Evolutionary conservation across 2,329 filamentous ascomycete genomes (phyloP), one percentile per base, ranked within the genome.

Genomic region (Cladobotryum mycophilum): DNA sequence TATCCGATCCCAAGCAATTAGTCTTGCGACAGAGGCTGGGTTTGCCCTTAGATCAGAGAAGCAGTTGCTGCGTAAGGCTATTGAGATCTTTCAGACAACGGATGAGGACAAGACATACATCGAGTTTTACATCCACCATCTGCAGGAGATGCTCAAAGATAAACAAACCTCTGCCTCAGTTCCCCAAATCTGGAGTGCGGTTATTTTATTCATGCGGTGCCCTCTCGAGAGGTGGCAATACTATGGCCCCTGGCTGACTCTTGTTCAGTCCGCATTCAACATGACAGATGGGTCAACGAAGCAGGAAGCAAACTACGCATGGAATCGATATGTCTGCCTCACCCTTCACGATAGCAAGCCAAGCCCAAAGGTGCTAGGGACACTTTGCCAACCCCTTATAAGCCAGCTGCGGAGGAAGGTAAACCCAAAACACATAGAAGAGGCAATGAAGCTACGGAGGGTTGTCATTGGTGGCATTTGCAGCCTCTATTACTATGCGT

Each of bases 231-330:
- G 64, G 70, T 97, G 92, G 88, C 76, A 84, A 33, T 81, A 86
- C 61, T 82, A 89, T 55, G 79, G 76, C 25, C 75, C 79, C 5
- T 96, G 89, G 87, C 74, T 96, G 7, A 77, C 79, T 33, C 77
- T 96, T 9, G 84, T 95, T 15, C 86, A 96, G 60, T 78, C 77
- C 55, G 93, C 89, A 61, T 89, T 97, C 68, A 95, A 95, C 63
- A 86, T 82, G 58, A 79, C 80, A 47, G 89, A 96, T 55, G 70
- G 77, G 3, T 71, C 77, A 41, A 86, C 85, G 41, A 89, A 85
- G 59, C 75, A 81, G 13, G 84, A 95, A 60, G 88, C 91, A 18
- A 89, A 92, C 60, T 73, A 84, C 50, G 90, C 90, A 1, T 96
- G 92, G 88, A 89, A 88, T 59, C 85, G 88, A 48, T 82, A 96